These are phyloP conservation scores for Erythrophleum fordii DNA, from an alignment of 306 rosid genomes.

Conservation along the genomic window DNA sequence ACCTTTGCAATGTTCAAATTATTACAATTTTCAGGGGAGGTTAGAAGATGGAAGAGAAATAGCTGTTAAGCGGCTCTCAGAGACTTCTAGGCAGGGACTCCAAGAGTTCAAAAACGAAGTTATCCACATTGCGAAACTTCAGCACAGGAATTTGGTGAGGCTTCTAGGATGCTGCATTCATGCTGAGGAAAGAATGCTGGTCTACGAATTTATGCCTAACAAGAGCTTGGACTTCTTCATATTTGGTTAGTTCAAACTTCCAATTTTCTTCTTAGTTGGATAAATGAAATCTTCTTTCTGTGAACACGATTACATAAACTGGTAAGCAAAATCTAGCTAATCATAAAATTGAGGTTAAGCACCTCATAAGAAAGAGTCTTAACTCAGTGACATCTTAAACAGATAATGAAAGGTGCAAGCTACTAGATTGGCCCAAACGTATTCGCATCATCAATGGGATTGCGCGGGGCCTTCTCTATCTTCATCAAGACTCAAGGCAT, in stretches of 20 bases:
- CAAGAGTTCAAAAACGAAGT: conserved; percentile 61
- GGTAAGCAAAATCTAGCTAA: not conserved
- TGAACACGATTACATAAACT: not conserved
- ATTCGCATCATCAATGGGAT: conserved; percentile 45
- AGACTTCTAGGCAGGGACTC: conserved; percentile 52
- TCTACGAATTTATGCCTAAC: conserved; percentile 57
- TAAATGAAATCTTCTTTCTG: not conserved
- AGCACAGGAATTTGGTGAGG: conserved; percentile 62
- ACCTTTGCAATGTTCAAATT: not conserved
- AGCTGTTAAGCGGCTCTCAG: conserved; percentile 60
- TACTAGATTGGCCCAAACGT: conserved; percentile 45
- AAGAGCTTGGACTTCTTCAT: conserved; percentile 56
- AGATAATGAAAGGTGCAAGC: conserved; percentile 25
- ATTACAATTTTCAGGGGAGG: conserved; percentile 45
- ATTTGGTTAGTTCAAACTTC: conserved; percentile 37
- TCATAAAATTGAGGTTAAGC: not conserved
- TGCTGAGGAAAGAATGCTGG: conserved; percentile 49
- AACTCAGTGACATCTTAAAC: conserved; percentile 5
- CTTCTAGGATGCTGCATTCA: conserved; percentile 57
- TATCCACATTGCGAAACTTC: conserved; percentile 51
- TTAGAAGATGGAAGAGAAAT: conserved; percentile 52
- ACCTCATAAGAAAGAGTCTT: not conserved
- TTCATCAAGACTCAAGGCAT: conserved; percentile 45
- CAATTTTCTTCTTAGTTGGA: not conserved
- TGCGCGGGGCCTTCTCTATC: conserved; percentile 60